phyloP scores from a whole-genome alignment of 257 asterid genomes.

The Voacanga thouarsii region DNA sequence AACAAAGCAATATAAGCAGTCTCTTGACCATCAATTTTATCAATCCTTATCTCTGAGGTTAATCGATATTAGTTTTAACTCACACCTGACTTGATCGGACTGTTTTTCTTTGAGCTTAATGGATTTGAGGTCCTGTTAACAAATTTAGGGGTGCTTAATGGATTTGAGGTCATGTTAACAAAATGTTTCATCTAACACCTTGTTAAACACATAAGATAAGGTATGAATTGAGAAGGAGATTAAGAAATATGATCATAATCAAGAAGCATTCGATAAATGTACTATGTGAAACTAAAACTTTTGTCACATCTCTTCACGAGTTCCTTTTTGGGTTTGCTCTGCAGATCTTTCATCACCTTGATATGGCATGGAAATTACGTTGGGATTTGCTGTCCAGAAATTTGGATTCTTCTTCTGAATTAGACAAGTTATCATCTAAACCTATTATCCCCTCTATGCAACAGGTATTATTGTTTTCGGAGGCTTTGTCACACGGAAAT shows the following conservation, averaged over 20 bases:
- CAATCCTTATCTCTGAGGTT: neutral
- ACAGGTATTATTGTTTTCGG: slow-evolving; percentile 48
- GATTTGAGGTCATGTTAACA: neutral
- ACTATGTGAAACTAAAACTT: neutral
- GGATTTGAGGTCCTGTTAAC: neutral
- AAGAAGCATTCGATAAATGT: neutral
- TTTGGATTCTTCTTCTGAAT: slow-evolving; percentile 36
- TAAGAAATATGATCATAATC: neutral
- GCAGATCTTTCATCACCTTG: slow-evolving; percentile 91
- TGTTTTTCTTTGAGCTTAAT: neutral
- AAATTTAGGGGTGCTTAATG: neutral
- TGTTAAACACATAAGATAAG: neutral
- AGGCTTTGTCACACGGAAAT: neutral
- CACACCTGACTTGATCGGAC: neutral
- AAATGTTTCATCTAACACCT: neutral
- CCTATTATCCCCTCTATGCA: slow-evolving; percentile 56
- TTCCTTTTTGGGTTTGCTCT: slow-evolving; percentile 11
- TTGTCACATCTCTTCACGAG: neutral
- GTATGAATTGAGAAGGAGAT: neutral
- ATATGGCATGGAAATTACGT: slow-evolving; percentile 87
- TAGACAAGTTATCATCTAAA: slow-evolving; percentile 42
- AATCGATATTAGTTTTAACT: no score
- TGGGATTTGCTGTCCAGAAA: slow-evolving; percentile 54
- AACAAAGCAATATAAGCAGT: neutral
- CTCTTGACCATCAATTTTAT: neutral